These are phyloP conservation scores for Salmacisia buchloeana DNA, from an alignment of 1,284 basidiomycete species.

Conservation along the genomic window DNA sequence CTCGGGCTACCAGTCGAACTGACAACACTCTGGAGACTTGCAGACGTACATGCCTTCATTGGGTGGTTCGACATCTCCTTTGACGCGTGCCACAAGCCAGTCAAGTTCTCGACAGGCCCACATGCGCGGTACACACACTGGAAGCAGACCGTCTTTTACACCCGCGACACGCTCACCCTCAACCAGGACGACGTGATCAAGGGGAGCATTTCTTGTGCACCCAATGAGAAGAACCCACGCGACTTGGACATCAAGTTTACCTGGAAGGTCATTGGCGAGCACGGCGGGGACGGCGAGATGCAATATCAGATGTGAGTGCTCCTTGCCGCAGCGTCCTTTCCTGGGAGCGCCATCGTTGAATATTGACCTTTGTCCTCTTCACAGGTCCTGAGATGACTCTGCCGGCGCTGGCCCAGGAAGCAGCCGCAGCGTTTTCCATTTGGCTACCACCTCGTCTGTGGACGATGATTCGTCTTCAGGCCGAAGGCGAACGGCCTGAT, in stretches of 20 bases:
- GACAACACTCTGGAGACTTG: background rate
- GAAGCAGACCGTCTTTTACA: constrained; percentile 51
- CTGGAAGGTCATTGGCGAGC: constrained; percentile 35
- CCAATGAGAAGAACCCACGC: constrained; percentile 45
- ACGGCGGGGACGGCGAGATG: constrained; percentile 30
- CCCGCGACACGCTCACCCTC: constrained; percentile 42
- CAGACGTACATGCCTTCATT: constrained; percentile 84
- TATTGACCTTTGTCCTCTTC: too few relatives aligned
- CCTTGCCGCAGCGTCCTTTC: background rate
- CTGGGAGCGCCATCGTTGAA: background rate
- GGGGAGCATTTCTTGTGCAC: constrained; percentile 37
- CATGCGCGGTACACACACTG: constrained; percentile 50
- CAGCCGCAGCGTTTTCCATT: too few relatives aligned
- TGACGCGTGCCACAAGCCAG: constrained; percentile 91
- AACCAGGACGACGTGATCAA: constrained; percentile 40
- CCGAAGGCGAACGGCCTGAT: too few relatives aligned
- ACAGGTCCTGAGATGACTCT: too few relatives aligned
- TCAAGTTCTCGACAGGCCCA: constrained; percentile 57
- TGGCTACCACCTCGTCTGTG: too few relatives aligned
- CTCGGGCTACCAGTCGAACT: background rate
- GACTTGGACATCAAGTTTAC: constrained; percentile 47
- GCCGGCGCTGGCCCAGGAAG: too few relatives aligned
- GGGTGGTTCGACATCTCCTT: constrained; percentile 99
- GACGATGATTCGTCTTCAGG: too few relatives aligned
- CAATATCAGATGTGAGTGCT: constrained; percentile 46